Evolutionary conservation across 805 yeast species (phyloP).

Genomic region (Kockiozyma suomiensis): DNA sequence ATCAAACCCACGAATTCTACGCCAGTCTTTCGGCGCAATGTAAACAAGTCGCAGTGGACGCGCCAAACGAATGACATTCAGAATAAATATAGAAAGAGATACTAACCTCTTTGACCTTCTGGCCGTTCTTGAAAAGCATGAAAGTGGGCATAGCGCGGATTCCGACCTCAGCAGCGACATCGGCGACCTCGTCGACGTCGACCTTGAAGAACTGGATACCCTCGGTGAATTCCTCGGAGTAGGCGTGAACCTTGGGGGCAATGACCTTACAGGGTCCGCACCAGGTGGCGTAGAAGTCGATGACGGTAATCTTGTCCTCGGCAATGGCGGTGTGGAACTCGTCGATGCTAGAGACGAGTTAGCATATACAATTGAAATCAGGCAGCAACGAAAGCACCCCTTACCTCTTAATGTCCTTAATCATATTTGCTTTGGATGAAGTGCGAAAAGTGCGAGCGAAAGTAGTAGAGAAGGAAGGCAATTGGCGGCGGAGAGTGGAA

Average conservation of each 20-base stretch:
- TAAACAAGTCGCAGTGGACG: too few relatives aligned
- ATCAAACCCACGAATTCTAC: background rate
- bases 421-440: constrained; percentile 17
- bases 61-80: constrained; percentile 11
- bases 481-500: background rate
- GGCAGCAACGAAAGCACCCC: background rate
- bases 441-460: constrained; percentile 12
- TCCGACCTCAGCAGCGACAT: constrained; percentile 69
- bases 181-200: constrained; percentile 83
- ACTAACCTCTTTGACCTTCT: constrained; percentile 62
- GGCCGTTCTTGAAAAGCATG: constrained; percentile 79
- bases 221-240: constrained; percentile 56
- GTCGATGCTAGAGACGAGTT: constrained; percentile 37
- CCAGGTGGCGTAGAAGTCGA: constrained; percentile 97
- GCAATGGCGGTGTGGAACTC: constrained; percentile 71
- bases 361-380: background rate
- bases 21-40: too few relatives aligned
- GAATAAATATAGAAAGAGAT: constrained; percentile 54
- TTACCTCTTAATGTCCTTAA: constrained; percentile 30
- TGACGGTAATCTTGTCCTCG: constrained; percentile 75
- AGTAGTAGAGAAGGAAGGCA: background rate
- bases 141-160: constrained; percentile 69
- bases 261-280: constrained; percentile 99
- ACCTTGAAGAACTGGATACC: constrained; percentile 80
- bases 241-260: constrained; percentile 88